Base-by-base conservation (phyloP, 208 protist genomes). In the Acanthamoeba polyphaga region DNA sequence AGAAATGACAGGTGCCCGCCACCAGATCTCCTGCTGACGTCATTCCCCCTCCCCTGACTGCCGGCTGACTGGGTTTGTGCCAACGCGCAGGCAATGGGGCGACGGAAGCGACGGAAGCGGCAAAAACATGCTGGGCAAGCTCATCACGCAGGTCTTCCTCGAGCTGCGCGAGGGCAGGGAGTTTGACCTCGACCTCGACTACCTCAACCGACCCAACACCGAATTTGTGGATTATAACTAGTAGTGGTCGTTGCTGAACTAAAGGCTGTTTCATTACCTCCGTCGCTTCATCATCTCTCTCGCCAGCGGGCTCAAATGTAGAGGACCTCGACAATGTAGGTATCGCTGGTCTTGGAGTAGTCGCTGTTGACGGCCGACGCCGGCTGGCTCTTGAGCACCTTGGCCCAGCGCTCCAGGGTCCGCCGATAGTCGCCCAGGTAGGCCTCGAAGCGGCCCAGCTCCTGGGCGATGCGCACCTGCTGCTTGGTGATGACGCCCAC, bases 61-160 rank as follows among this genome's bases (percentile, higher is more conserved):
- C n/a, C n/a, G n/a, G n/a, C n/a, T n/a, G n/a, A n/a, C n/a, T n/a
- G n/a, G n/a, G n/a, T n/a, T n/a, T n/a, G n/a, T n/a, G n/a, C 46
- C 46, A 49, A 49, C 9, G 46, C 46, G 46, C 46, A 74, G 74
- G 38, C 74, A 82, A 29, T 82, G 74, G 74, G 74, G 38, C 12
- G 74, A 82, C 38, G 74, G 74, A 12, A 53, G 22, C 10, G 74
- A 82, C 74, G 74, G 74, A 38, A 82, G 74, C 19, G 74, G 74
- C 43, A 19, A 4, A 19, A 82, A 82, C 74, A 82, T 82, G 74
- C 43, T 82, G 74, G 74, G 74, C 74, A 82, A 82, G 74, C 74
- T 82, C 38, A 51, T 82, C 43, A 82, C 74, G 38, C 74, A 82
- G 43, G 74, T 82, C 15, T 82, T 82, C 74, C 74, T 82, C 38